Base-by-base conservation (phyloP, 75 land plant genomes). In the Pinus albicaulis region DNA sequence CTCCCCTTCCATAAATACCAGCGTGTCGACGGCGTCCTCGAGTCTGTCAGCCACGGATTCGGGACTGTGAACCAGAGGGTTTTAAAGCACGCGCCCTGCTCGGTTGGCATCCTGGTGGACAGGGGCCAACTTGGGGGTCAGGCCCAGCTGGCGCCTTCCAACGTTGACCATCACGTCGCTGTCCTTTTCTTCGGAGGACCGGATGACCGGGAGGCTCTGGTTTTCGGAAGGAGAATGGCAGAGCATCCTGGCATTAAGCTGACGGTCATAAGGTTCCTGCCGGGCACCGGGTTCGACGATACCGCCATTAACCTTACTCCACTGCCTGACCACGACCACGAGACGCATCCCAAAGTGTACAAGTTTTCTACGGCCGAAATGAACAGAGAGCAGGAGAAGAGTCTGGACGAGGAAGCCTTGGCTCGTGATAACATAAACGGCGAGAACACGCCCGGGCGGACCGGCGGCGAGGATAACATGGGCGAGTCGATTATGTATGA, bases 181-280 rank as follows among this genome's bases (percentile, higher is more conserved):
- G 85, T 87, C 7, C 77, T 81, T 44, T 90, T 87, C 80, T 91
- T 93, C 57, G 95, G 95, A 14, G 95, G 95, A 2, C 63, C 75
- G 16, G 95, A 93, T 59, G 95, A 93, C 83, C 75, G 89, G 8
- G 95, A 93, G 73, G 93, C 95, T 10, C 81, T 93, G 3, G 86
- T 88, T 7, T 89, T 75, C 58, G 93, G 87, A 0, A 19, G 55
- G 12, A 79, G 95, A 22, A 93, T 93, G 88, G 91, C 82, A 0
- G 93, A 93, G 79, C 95, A 91, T 48, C 91, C 95, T 0, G 93
- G 93, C 3, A 79, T 91, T 57, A 81, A 20, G 53, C 82, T 92
- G 59, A 74, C 78, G 3, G 89, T 92, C 3, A 24, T 90, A 20
- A 70, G 79, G 44, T 76, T 82, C 56, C 48, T 57, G 16, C 23